A percentile compares a stretch with the other conserved stretches of the same genome.
These are phyloP conservation scores for Chaetomiaceae sp. DNA, from an alignment of 2,329 filamentous ascomycete species.

Conservation along the genomic window DNA sequence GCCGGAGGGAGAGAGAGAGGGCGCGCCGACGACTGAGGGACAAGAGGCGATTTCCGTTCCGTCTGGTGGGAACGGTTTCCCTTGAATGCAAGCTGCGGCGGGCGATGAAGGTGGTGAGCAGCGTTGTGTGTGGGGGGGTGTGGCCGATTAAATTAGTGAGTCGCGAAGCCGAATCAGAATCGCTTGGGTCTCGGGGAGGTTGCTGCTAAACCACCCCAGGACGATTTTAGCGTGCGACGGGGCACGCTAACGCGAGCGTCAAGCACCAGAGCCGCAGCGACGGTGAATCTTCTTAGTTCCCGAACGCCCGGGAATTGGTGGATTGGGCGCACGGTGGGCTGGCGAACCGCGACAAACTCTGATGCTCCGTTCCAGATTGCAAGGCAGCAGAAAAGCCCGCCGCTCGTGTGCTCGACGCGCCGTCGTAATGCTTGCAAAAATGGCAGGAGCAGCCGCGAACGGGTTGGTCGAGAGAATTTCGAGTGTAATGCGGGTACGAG, in stretches of 20 bases:
- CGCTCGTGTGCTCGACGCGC: background rate
- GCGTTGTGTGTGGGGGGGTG: background rate
- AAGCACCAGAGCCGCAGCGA: slow-evolving; percentile 15
- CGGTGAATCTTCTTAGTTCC: slow-evolving; percentile 12
- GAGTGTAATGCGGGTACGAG: slow-evolving; percentile 23
- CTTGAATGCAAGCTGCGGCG: background rate
- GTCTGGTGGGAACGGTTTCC: no score
- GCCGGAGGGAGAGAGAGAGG: background rate
- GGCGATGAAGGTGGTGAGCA: slow-evolving; percentile 7
- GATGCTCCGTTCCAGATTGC: no score
- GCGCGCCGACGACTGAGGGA: no score
- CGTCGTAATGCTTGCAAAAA: background rate
- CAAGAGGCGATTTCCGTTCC: no score
- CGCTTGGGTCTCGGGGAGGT: slow-evolving; percentile 8
- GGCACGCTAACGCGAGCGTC: slow-evolving; percentile 13
- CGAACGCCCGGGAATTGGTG: slow-evolving; percentile 6
- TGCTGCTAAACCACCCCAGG: slow-evolving; percentile 4
- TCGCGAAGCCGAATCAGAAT: slow-evolving; percentile 13
- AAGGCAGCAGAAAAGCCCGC: background rate
- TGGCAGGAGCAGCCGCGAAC: slow-evolving; percentile 1
- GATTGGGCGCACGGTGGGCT: slow-evolving; percentile 2
- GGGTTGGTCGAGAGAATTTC: slow-evolving; percentile 22
- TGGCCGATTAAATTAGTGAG: background rate
- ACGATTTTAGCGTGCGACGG: slow-evolving; percentile 17
- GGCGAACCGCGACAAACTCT: no score